A percentile compares a stretch with the other conserved stretches of the same genome.
Evolutionary conservation across 2,329 filamentous ascomycete genomes (phyloP).

Genomic region (Arthrobotrys conoides): DNA sequence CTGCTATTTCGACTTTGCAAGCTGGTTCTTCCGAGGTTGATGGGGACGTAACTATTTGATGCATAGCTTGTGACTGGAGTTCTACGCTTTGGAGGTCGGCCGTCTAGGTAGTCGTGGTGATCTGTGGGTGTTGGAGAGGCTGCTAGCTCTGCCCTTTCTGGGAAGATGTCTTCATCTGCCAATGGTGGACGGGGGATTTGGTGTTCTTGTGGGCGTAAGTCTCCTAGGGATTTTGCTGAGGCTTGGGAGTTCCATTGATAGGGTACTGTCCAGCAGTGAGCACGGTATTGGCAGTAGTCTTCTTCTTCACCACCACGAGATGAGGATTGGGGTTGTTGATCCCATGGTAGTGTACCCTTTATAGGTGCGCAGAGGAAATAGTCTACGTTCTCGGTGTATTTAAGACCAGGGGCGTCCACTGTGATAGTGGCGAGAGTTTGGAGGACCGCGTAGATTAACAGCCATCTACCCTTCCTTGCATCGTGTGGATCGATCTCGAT

Average conservation of each 20-base stretch:
- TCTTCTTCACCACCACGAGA: conserved; percentile 51
- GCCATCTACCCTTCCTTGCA: conserved; percentile 74
- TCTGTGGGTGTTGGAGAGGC: conserved; percentile 41
- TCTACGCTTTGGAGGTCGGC: conserved; percentile 43
- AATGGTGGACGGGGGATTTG: conserved; percentile 25
- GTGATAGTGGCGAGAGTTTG: conserved; percentile 75
- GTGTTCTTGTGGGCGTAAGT: conserved; percentile 27
- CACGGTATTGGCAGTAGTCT: conserved; percentile 55
- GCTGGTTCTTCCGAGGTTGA: conserved; percentile 47
- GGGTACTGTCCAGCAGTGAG: conserved; percentile 71
- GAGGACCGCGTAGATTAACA: conserved; percentile 74
- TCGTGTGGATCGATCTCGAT: conserved; percentile 72
- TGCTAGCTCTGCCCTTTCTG: conserved; percentile 48
- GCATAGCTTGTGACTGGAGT: conserved; percentile 50
- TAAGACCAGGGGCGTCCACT: conserved; percentile 72
- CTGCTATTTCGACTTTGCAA: conserved; percentile 55
- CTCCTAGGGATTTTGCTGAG: conserved; percentile 45
- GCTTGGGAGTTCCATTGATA: conserved; percentile 66
- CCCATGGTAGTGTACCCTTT: conserved; percentile 74
- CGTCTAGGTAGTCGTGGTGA: conserved; percentile 51
- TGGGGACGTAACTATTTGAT: conserved; percentile 42
- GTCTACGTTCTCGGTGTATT: conserved; percentile 71
- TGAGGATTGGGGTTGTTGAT: conserved; percentile 44
- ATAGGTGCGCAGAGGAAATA: conserved; percentile 74
- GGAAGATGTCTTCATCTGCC: conserved; percentile 55